These are phyloP conservation scores for Fonsecaea erecta DNA, from an alignment of 2,329 filamentous ascomycete species.

Conservation along the genomic window DNA sequence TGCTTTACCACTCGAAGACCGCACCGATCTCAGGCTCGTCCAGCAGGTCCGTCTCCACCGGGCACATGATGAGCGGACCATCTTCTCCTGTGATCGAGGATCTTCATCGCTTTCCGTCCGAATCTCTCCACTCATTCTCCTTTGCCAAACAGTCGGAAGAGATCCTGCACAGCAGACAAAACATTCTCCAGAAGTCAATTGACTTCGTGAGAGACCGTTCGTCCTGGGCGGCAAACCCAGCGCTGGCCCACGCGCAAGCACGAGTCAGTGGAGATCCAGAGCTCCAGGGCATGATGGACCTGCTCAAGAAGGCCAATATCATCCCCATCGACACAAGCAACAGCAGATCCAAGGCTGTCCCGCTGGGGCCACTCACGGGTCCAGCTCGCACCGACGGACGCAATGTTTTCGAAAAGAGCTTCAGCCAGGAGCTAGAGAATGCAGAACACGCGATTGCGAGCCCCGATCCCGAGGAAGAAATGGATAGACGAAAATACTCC, in stretches of 20 bases:
- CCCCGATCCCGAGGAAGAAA: slow-evolving; percentile 13
- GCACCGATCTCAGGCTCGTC: slow-evolving; percentile 67
- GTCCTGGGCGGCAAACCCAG: slow-evolving; percentile 76
- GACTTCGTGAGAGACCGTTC: slow-evolving; percentile 96
- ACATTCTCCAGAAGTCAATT: slow-evolving; percentile 87
- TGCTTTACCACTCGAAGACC: slow-evolving; percentile 68
- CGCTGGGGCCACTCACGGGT: slow-evolving; percentile 73
- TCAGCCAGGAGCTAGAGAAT: slow-evolving; percentile 60
- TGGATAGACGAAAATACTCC: slow-evolving; percentile 27
- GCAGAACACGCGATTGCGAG: slow-evolving; percentile 44
- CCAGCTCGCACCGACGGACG: slow-evolving; percentile 73
- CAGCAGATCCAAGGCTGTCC: slow-evolving; percentile 48
- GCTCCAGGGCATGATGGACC: slow-evolving; percentile 86
- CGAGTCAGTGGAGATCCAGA: slow-evolving; percentile 81
- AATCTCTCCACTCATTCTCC: slow-evolving; percentile 97
- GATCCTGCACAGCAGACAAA: slow-evolving; percentile 86
- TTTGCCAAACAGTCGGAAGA: slow-evolving; percentile 96
- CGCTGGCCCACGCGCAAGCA: slow-evolving; percentile 81
- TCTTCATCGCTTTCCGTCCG: slow-evolving; percentile 86
- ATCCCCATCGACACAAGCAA: slow-evolving; percentile 67
- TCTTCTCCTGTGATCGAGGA: slow-evolving; percentile 80
- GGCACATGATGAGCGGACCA: slow-evolving; percentile 63
- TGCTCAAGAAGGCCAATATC: slow-evolving; percentile 79
- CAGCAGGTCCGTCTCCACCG: slow-evolving; percentile 44
- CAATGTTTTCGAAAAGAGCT: slow-evolving; percentile 86